Evolutionary conservation across 176 grass and related monocot species (phyloP).

Genomic region (Dendrocalamus sinicus): DNA sequence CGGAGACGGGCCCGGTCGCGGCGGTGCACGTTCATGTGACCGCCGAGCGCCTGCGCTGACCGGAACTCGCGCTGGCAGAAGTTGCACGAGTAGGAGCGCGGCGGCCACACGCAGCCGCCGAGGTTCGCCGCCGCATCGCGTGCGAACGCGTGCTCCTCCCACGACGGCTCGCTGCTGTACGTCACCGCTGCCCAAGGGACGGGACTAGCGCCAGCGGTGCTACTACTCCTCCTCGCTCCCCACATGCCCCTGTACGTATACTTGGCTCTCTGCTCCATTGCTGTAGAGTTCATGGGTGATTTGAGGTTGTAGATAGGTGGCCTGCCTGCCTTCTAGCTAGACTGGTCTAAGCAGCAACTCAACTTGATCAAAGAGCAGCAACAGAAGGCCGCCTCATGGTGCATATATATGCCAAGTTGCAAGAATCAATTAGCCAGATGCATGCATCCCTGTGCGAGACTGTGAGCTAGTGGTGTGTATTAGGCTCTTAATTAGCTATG

Average conservation of each 20-base stretch:
- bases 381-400: background rate
- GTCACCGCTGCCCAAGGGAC: slow-evolving; percentile 22
- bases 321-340: background rate
- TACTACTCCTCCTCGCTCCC: background rate
- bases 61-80: slow-evolving; percentile 91
- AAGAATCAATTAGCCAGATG: slow-evolving; percentile 3
- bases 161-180: slow-evolving; percentile 43
- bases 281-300: slow-evolving; percentile 26
- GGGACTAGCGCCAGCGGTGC: background rate
- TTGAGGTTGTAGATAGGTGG: background rate
- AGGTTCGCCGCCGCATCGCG: slow-evolving; percentile 64
- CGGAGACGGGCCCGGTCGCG: slow-evolving; percentile 78
- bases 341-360: background rate
- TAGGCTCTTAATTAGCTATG: background rate
- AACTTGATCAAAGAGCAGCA: background rate
- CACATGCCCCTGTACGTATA: slow-evolving; percentile 9
- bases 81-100: slow-evolving; percentile 84
- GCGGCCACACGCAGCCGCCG: slow-evolving; percentile 79
- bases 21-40: slow-evolving; percentile 98
- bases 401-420: background rate
- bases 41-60: slow-evolving; percentile 90
- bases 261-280: slow-evolving; percentile 49
- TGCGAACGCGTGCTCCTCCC: slow-evolving; percentile 91
- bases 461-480: background rate
- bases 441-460: background rate